A percentile compares a stretch with the other conserved stretches of the same genome.
Evolutionary conservation across 2,329 filamentous ascomycete species (phyloP).

Genomic region (Pseudogymnoascus sp.): DNA sequence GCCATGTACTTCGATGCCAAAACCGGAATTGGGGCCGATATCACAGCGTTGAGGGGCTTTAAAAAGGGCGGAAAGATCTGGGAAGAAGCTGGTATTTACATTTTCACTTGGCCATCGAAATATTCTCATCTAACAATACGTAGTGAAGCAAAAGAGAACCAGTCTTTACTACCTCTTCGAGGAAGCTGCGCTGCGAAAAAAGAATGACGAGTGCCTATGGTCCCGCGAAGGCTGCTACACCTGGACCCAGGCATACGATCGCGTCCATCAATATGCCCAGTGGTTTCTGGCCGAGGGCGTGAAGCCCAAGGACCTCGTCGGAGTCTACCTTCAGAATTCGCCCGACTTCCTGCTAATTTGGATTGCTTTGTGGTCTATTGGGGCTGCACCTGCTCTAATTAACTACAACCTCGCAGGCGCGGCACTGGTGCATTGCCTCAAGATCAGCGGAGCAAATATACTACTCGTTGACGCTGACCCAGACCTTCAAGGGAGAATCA

Average conservation of each 20-base stretch:
- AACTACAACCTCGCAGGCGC: conserved; percentile 61
- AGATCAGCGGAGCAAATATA: conserved; percentile 47
- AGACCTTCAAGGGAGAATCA: conserved; percentile 48
- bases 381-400: conserved; percentile 61
- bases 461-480: conserved; percentile 52
- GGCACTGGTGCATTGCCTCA: conserved; percentile 58
- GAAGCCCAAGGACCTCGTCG: conserved; percentile 52
- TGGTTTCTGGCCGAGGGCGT: conserved; percentile 55
- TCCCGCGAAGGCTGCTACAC: conserved; percentile 54
- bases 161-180: conserved; percentile 63
- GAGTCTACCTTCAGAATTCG: conserved; percentile 60
- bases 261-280: conserved; percentile 52
- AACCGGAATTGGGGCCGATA: conserved; percentile 57
- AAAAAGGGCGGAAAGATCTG: conserved; percentile 38
- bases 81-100: conserved; percentile 39
- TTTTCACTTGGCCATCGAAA: conserved; percentile 16
- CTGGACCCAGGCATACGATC: conserved; percentile 47
- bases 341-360: conserved; percentile 60
- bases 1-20: conserved; percentile 60
- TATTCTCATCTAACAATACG: conserved; percentile 10
- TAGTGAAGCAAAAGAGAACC: conserved; percentile 43
- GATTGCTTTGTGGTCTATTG: conserved; percentile 57
- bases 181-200: conserved; percentile 43
- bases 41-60: conserved; percentile 38
- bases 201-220: conserved; percentile 57